These are phyloP conservation scores for Nemania sp. DNA, from an alignment of 2,329 filamentous ascomycete genomes.

Conservation along the genomic window DNA sequence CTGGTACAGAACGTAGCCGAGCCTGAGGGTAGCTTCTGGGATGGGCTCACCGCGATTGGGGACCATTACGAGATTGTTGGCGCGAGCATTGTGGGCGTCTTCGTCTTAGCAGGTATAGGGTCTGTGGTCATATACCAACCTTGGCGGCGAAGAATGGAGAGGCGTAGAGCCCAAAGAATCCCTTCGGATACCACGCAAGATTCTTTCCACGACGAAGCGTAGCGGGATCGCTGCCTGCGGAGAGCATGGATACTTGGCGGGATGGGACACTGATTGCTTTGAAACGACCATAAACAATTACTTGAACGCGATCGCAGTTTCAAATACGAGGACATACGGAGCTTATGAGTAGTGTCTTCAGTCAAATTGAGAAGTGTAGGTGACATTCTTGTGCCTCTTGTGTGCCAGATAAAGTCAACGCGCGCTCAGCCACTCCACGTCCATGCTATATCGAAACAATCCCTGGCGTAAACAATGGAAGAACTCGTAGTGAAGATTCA, in stretches of 20 bases:
- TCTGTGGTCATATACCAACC: constrained; percentile 78
- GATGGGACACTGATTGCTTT: not conserved
- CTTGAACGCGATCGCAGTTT: not conserved
- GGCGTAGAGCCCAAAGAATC: constrained; percentile 28
- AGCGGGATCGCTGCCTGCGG: not conserved
- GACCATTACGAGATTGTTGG: constrained; percentile 88
- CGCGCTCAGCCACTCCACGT: constrained; percentile 10
- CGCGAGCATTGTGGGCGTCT: constrained; percentile 82
- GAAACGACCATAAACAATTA: not conserved
- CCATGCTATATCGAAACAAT: constrained; percentile 16
- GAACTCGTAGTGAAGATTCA: constrained; percentile 7
- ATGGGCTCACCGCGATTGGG: constrained; percentile 75
- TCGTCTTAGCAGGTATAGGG: constrained; percentile 74
- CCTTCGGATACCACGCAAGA: constrained; percentile 12
- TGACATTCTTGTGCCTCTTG: constrained; percentile 26
- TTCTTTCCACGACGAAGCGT: constrained; percentile 3
- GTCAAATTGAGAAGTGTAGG: constrained; percentile 7
- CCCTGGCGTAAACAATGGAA: not conserved
- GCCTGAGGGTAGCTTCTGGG: constrained; percentile 82
- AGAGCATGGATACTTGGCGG: not conserved
- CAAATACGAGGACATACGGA: not conserved
- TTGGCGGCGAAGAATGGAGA: constrained; percentile 66
- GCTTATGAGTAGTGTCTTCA: constrained; percentile 7
- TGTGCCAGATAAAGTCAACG: constrained; percentile 19
- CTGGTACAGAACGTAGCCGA: constrained; percentile 77